phyloP scores from a whole-genome alignment of 257 asterid species.

The Solanum lycopersicoides region DNA sequence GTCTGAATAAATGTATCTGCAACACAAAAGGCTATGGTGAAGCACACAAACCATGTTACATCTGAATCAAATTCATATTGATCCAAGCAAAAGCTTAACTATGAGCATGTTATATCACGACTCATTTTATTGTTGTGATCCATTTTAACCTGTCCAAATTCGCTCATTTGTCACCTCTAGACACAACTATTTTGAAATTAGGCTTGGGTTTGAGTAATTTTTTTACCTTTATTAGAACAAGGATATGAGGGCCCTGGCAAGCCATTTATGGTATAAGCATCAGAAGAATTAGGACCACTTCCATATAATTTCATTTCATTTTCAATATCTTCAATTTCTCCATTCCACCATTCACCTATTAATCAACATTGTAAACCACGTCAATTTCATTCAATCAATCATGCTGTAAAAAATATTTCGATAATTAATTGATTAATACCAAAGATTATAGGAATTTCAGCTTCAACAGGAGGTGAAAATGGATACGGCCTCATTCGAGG shows the following conservation, averaged over 20 bases:
- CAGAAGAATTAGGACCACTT: slow-evolving; percentile 65
- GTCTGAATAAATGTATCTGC: slow-evolving; percentile 48
- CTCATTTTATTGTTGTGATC: background rate
- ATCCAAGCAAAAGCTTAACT: background rate
- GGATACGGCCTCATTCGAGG: slow-evolving; percentile 48
- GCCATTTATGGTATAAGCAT: slow-evolving; percentile 89
- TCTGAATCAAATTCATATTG: background rate
- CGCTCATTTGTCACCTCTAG: background rate
- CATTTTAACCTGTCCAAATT: background rate
- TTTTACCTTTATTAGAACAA: slow-evolving; percentile 54
- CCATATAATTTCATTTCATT: slow-evolving; percentile 49
- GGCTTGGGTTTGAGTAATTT: background rate
- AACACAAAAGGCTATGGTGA: background rate
- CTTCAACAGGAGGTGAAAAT: slow-evolving; percentile 17
- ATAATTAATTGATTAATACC: slow-evolving; percentile 10
- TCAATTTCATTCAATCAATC: background rate
- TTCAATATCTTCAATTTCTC: slow-evolving; percentile 47
- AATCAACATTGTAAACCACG: background rate
- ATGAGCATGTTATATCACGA: background rate
- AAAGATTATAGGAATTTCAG: slow-evolving; percentile 34
- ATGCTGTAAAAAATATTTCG: background rate
- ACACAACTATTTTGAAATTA: background rate
- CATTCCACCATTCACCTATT: slow-evolving; percentile 86
- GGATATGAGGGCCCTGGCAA: slow-evolving; percentile 73
- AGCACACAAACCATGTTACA: too few species aligned